Evolutionary conservation across 164 flowering plant species (phyloP), one percentile per base, ranked within the genome.

Genomic region (Paratinospora sagittata): DNA sequence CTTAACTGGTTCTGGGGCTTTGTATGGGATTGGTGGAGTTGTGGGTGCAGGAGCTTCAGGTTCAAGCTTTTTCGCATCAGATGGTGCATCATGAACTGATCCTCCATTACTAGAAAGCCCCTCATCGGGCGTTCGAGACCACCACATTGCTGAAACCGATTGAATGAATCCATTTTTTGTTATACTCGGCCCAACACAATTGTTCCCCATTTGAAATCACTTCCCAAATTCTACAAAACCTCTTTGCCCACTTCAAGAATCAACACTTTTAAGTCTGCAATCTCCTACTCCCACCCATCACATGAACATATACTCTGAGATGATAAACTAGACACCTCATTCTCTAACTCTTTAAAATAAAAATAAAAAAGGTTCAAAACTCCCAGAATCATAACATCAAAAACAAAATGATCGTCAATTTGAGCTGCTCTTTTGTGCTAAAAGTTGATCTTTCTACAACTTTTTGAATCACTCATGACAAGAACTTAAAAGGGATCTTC

Each of bases 161-260:
- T 81, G 77, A 24, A 84, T 73, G 61, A 83, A 72, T 23, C 88
- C 85, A 71, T 73, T 78, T 45, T 79, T 84, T 0, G 80, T 21
- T 39, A 68, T 62, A 57, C 71, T 81, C 6, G 86, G 78, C 39
- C 83, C 81, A 21, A 81, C 79, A 63, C 83, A 81, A 58, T 74
- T 83, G 47, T 87, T 90, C 43, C 96, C 97, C 97, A 92, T 92
- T 72, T 74, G 27, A 68, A 43, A 61, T 68, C 58, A 69, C 58
- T 36, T 23, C 60, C 57, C 67, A 55, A 68, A 57, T 74, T 55
- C 72, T 57, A 63, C 41, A 12, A 62, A n/a, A 70, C 47, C 39
- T 33, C 27, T 39, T 60, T 27, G 63, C 71, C 64, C 27, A 68
- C 27, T 43, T 70, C 67, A 5, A 26, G 73, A 76, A 74, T 45